A percentile compares a stretch with the other conserved stretches of the same genome.
Conservation (phyloP, 805 yeast genomes). For the Pichia exigua region DNA sequence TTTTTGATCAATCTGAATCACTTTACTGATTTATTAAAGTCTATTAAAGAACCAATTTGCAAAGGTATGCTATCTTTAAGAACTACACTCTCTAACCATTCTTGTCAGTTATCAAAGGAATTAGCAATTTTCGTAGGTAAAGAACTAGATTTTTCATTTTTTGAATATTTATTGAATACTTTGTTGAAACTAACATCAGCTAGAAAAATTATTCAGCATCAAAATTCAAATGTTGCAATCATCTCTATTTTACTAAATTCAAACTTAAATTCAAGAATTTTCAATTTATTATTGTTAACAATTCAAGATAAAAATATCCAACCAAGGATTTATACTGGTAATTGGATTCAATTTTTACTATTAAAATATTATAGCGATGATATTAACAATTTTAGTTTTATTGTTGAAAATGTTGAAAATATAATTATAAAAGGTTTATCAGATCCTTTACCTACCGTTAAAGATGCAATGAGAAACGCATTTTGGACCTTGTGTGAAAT, state of each 20-base stretch:
- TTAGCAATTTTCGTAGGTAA: slow-evolving; percentile 35
- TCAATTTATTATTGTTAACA: slow-evolving; percentile 42
- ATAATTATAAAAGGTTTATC: slow-evolving; percentile 52
- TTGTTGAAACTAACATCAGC: slow-evolving; percentile 49
- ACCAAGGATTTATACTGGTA: slow-evolving; percentile 61
- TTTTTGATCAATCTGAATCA: not conserved
- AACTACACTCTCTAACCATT: slow-evolving; percentile 71
- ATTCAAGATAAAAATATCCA: slow-evolving; percentile 62
- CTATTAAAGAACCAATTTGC: slow-evolving; percentile 49
- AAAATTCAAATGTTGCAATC: slow-evolving; percentile 46
- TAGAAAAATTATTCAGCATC: slow-evolving; percentile 57
- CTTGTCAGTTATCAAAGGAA: slow-evolving; percentile 74
- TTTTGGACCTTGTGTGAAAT: slow-evolving; percentile 61
- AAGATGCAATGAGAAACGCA: slow-evolving; percentile 65
- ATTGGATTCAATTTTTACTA: slow-evolving; percentile 60
- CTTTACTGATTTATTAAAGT: slow-evolving; percentile 20
- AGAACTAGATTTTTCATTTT: slow-evolving; percentile 35
- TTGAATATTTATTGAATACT: slow-evolving; percentile 42
- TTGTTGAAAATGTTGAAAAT: slow-evolving; percentile 39
- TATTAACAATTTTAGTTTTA: slow-evolving; percentile 22
- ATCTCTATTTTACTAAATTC: slow-evolving; percentile 49
- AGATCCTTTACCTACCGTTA: slow-evolving; percentile 75
- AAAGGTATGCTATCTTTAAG: slow-evolving; percentile 69
- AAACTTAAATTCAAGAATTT: slow-evolving; percentile 43
- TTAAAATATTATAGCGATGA: slow-evolving; percentile 37